Evolutionary conservation across 1,139 yeast species (phyloP).

Genomic region (Suhomyces chickasaworum): DNA sequence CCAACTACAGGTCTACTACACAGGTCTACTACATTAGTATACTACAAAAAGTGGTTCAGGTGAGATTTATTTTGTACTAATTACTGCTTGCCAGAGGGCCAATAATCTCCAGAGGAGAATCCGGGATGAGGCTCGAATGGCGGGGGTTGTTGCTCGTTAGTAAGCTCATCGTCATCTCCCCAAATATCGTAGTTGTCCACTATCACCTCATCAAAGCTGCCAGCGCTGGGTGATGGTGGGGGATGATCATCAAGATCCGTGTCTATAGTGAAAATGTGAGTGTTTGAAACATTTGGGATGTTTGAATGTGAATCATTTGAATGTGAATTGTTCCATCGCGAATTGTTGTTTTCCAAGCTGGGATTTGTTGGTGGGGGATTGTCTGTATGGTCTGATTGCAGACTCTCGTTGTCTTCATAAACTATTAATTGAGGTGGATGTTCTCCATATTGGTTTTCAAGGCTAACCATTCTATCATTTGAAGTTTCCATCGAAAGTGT

Average conservation of each 20-base stretch:
- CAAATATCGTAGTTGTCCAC: constrained; percentile 33
- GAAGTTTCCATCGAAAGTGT: constrained; percentile 5
- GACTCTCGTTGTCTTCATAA: constrained; percentile 6
- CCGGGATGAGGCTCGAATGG: constrained; percentile 41
- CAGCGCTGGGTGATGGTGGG: constrained; percentile 10
- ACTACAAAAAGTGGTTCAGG: no score
- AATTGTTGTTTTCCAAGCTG: no score
- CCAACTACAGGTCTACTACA: no score
- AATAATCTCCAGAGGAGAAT: constrained; percentile 34
- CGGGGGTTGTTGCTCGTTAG: constrained; percentile 25
- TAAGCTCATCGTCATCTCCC: constrained; percentile 24
- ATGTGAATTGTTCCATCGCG: neutral
- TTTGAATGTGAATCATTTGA: neutral
- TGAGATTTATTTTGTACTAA: neutral
- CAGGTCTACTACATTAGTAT: no score
- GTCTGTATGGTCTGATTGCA: neutral
- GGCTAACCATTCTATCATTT: neutral
- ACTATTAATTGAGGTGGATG: constrained; percentile 4
- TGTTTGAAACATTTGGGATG: neutral
- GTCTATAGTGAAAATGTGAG: neutral
- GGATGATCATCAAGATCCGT: neutral
- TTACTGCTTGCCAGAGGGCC: constrained; percentile 28
- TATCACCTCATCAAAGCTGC: constrained; percentile 29
- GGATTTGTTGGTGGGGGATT: neutral
- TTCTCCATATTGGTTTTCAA: constrained; percentile 12